Conservation (phyloP, 2,329 filamentous ascomycete genomes). For the Exophiala viscosa region DNA sequence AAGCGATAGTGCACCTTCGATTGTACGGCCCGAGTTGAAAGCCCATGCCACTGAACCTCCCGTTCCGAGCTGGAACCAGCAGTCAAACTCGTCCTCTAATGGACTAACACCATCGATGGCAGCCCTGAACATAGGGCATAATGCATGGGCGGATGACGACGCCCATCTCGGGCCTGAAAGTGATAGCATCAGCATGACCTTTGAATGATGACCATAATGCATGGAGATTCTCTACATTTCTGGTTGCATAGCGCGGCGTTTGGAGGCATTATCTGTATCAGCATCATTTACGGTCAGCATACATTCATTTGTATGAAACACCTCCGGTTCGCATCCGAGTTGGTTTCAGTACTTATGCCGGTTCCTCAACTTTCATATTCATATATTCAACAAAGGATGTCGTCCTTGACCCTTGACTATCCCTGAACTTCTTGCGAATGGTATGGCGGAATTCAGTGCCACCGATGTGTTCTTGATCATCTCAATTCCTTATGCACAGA, state of each 20-base stretch:
- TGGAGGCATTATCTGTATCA: background rate
- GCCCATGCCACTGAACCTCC: conserved; percentile 22
- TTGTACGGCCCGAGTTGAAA: conserved; percentile 18
- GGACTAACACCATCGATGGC: conserved; percentile 21
- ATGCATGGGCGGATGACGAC: conserved; percentile 69
- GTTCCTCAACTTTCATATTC: background rate
- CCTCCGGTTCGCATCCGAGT: background rate
- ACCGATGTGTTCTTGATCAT: too few relatives aligned
- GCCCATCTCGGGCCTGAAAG: conserved; percentile 66
- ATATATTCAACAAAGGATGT: too few relatives aligned
- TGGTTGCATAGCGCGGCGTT: conserved; percentile 22
- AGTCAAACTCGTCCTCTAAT: background rate
- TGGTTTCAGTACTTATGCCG: background rate
- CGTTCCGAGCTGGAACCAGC: conserved; percentile 9
- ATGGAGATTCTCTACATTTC: background rate
- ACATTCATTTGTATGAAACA: background rate
- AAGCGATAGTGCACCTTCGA: conserved; percentile 21
- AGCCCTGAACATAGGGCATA: conserved; percentile 44
- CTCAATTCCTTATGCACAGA: too few relatives aligned
- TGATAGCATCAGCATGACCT: conserved; percentile 75
- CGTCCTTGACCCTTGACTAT: too few relatives aligned
- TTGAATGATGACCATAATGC: conserved; percentile 55
- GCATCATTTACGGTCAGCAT: background rate
- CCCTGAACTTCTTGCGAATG: too few relatives aligned
- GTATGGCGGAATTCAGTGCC: too few relatives aligned